phyloP scores from a whole-genome alignment of 2,329 filamentous ascomycete genomes.

The Xylaria sp. region DNA sequence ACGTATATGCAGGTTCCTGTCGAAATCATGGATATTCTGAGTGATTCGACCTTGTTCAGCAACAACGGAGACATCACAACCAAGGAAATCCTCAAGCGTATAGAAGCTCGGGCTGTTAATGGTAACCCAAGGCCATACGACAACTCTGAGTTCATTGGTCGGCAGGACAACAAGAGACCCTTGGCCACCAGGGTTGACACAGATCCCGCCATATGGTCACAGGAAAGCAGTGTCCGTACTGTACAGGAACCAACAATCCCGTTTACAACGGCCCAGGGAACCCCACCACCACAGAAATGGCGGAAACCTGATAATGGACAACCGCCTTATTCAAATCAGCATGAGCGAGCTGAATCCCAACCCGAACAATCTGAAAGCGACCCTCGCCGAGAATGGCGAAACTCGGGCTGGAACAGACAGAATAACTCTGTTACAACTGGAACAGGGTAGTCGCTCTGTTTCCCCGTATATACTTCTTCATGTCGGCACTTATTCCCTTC shows the following conservation, averaged over 20 bases:
- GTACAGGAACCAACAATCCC: conserved; percentile 63
- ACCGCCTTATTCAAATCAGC: conserved; percentile 49
- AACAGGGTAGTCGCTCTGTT: conserved; percentile 37
- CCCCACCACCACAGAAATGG: conserved; percentile 54
- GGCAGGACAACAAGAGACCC: conserved; percentile 61
- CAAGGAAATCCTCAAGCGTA: conserved; percentile 94
- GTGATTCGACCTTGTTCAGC: conserved; percentile 80
- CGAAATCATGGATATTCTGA: conserved; percentile 83
- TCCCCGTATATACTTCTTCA: conserved; percentile 32
- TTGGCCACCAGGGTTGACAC: conserved; percentile 73
- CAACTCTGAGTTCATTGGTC: conserved; percentile 58
- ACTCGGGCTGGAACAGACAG: conserved; percentile 57
- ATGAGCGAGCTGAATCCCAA: conserved; percentile 48
- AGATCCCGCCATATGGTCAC: conserved; percentile 82
- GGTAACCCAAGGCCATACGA: conserved; percentile 62
- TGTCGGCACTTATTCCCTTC: conserved; percentile 25
- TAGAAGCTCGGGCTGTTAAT: conserved; percentile 70
- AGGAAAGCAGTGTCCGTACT: conserved; percentile 81
- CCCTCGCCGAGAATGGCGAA: conserved; percentile 59
- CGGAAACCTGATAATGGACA: conserved; percentile 49
- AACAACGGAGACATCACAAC: conserved; percentile 86
- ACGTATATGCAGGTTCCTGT: conserved; percentile 75
- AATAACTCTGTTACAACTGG: conserved; percentile 54
- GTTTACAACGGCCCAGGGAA: conserved; percentile 47
- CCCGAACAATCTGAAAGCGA: conserved; percentile 44